Percentiles rank a stretch among this genome's conserved stretches.
Evolutionary conservation across 768 basidiomycete species (phyloP).

Genomic region (Rhizopogon vesiculosus): DNA sequence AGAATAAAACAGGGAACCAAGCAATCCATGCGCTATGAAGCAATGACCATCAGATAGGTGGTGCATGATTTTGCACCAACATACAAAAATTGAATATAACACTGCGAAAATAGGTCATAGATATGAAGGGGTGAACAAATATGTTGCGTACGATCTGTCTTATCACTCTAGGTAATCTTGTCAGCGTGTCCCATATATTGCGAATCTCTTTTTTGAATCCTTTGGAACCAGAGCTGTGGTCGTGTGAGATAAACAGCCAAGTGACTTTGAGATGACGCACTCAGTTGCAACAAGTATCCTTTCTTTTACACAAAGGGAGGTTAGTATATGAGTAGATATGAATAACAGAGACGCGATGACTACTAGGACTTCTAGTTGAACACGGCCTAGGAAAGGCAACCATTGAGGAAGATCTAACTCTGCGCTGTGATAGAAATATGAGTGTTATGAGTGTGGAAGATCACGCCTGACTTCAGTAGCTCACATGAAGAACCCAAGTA

Average conservation of each 20-base stretch:
- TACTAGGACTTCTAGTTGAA: conserved; percentile 78
- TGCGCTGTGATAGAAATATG: conserved; percentile 43
- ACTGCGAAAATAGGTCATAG: conserved; percentile 37
- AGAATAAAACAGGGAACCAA: conserved; percentile 93
- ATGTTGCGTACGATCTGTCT: conserved; percentile 65
- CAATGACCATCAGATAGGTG: conserved; percentile 1
- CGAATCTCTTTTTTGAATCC: conserved; percentile 42
- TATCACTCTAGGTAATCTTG: conserved; percentile 68
- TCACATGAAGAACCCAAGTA: conserved; percentile 85
- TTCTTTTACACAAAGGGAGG: conserved; percentile 63
- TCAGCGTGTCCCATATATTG: conserved; percentile 69
- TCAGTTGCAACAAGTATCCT: conserved; percentile 53
- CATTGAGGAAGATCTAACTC: conserved; percentile 68
- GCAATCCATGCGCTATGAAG: conserved; percentile 66
- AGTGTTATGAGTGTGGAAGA: neutral
- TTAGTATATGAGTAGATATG: conserved; percentile 58
- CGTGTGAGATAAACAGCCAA: neutral
- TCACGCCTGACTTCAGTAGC: conserved; percentile 21
- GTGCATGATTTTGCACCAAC: conserved; percentile 16
- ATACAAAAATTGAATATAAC: conserved; percentile 77
- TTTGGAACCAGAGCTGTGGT: conserved; percentile 16
- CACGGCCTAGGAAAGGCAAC: conserved; percentile 72
- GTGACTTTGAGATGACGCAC: conserved; percentile 11
- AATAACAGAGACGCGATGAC: conserved; percentile 70
- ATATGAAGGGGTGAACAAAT: conserved; percentile 1